Percentiles rank a stretch among this genome's conserved stretches.
Evolutionary conservation across 169 alveolate genomes (phyloP).

Genomic region (Condylostoma magnum): DNA sequence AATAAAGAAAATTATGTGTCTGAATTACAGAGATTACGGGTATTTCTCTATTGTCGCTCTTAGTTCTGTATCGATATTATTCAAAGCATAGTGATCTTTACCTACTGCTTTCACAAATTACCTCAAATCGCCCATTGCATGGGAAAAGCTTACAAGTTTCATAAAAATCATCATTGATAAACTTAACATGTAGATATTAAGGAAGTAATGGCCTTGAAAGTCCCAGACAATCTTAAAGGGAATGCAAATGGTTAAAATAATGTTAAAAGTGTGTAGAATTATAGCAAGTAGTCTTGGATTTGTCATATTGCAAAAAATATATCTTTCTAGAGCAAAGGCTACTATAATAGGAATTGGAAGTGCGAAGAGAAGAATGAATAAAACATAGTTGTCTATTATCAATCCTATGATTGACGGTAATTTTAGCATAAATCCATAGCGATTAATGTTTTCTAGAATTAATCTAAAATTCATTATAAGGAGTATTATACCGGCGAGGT

Average conservation of each 20-base stretch:
- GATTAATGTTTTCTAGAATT: slow-evolving; percentile 81
- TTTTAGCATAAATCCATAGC: slow-evolving; percentile 65
- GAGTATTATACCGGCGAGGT: slow-evolving; percentile 78
- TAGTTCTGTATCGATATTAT: no score
- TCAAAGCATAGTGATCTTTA: no score
- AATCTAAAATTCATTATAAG: slow-evolving; percentile 83
- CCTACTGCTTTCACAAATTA: neutral
- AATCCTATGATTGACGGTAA: neutral
- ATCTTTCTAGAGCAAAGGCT: neutral
- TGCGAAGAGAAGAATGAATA: neutral
- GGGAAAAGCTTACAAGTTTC: neutral
- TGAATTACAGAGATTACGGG: neutral
- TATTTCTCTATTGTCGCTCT: neutral
- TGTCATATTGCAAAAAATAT: neutral
- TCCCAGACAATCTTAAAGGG: no score
- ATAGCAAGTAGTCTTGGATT: neutral
- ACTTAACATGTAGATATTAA: no score
- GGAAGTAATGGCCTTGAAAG: no score
- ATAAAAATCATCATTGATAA: no score
- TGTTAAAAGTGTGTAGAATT: neutral
- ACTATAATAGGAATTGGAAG: neutral
- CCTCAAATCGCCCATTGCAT: neutral
- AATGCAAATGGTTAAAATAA: neutral
- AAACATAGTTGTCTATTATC: neutral
- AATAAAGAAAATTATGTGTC: slow-evolving; percentile 9